A percentile compares a stretch with the other conserved stretches of the same genome.
Evolutionary conservation across 306 rosid species (phyloP).

Genomic region (Mucuna pruriens): DNA sequence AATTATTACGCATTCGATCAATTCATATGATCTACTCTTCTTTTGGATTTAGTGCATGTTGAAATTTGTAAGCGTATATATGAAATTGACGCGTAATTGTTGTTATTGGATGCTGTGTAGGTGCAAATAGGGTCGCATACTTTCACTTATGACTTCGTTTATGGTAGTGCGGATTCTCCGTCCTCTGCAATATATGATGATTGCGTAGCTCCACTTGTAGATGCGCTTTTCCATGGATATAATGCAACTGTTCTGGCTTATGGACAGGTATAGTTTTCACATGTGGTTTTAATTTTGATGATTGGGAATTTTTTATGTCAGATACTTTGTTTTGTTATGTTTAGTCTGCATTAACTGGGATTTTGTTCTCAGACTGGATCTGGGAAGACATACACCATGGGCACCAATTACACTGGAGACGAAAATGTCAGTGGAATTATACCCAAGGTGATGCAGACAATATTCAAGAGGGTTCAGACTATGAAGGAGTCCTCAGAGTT

Average conservation of each 20-base stretch:
- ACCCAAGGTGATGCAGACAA: conserved; percentile 78
- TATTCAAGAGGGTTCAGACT: conserved; percentile 64
- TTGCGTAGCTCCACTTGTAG: conserved; percentile 89
- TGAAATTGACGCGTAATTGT: not conserved
- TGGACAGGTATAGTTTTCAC: conserved; percentile 73
- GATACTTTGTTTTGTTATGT: not conserved
- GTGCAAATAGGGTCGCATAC: conserved; percentile 89
- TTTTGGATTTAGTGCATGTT: not conserved
- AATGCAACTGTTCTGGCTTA: conserved; percentile 97
- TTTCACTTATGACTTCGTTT: conserved; percentile 86
- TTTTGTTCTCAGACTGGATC: conserved; percentile 78
- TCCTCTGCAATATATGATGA: conserved; percentile 63
- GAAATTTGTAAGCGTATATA: not conserved
- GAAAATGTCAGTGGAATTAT: conserved; percentile 72
- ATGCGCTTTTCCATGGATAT: conserved; percentile 83
- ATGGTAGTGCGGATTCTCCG: conserved; percentile 60
- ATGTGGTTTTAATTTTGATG: not conserved
- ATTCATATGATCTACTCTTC: not conserved
- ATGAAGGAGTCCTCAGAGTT: conserved; percentile 60
- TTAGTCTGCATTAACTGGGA: not conserved
- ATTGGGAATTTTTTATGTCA: not conserved
- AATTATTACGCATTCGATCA: not conserved
- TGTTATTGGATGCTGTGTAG: conserved; percentile 44
- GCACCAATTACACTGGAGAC: conserved; percentile 80
- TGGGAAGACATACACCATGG: conserved; percentile 79